These are phyloP conservation scores for Rhinocladiella mackenziei DNA, from an alignment of 2,329 filamentous ascomycete species.

Conservation along the genomic window DNA sequence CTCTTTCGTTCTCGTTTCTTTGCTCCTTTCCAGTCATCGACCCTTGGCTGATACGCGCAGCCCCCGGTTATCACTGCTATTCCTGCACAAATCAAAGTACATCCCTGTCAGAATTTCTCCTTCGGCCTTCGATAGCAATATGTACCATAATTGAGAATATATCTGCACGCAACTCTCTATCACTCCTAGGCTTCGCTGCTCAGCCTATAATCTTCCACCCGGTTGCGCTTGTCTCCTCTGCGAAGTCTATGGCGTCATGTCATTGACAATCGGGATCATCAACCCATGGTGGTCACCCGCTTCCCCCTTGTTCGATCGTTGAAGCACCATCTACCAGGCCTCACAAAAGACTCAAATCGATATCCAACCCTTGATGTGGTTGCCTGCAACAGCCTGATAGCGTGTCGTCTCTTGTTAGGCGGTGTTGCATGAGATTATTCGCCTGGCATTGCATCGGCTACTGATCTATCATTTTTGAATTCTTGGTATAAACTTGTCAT, in stretches of 20 bases:
- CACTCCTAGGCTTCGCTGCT: conserved; percentile 1
- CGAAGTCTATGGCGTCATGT: conserved; percentile 27
- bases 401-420: no score
- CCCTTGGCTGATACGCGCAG: neutral
- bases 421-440: no score
- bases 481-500: neutral
- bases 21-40: neutral
- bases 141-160: neutral
- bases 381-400: no score
- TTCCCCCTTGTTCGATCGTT: conserved; percentile 9
- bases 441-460: conserved; percentile 1
- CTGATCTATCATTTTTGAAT: no score
- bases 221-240: neutral
- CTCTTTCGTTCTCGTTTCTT: neutral
- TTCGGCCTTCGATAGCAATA: neutral
- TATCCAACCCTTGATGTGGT: conserved; percentile 1
- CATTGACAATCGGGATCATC: conserved; percentile 10
- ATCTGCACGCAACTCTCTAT: neutral
- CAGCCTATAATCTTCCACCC: neutral
- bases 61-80: neutral
- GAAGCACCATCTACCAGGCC: conserved; percentile 5
- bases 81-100: neutral
- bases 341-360: neutral
- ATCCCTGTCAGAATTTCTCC: conserved; percentile 8
- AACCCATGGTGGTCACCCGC: conserved; percentile 10